phyloP scores from a whole-genome alignment of 2,329 filamentous ascomycete genomes.

The Hysterium pulicare region DNA sequence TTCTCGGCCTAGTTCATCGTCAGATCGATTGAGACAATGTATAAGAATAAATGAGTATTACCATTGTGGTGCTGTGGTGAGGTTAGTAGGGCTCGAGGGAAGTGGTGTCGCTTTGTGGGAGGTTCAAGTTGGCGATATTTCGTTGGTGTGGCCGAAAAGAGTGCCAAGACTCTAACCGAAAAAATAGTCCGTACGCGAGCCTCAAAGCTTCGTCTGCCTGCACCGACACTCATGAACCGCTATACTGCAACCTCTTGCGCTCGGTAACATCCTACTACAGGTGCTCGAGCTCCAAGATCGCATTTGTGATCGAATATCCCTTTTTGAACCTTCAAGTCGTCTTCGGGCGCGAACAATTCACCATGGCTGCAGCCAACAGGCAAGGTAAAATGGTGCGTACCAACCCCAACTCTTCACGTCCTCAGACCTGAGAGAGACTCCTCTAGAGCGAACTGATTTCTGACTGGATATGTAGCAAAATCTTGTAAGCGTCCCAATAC shows the following conservation, averaged over 20 bases:
- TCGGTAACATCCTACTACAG: no score
- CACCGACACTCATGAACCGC: constrained; percentile 10
- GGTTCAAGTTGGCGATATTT: constrained; percentile 18
- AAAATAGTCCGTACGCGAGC: neutral
- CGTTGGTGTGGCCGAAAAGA: constrained; percentile 16
- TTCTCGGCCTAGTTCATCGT: constrained; percentile 60
- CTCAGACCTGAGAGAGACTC: constrained; percentile 38
- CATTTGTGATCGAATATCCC: neutral
- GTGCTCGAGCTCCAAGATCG: neutral
- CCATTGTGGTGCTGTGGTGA: constrained; percentile 39
- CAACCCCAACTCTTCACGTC: constrained; percentile 35
- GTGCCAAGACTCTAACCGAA: constrained; percentile 1
- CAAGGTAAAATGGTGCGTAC: constrained; percentile 97
- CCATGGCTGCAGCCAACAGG: constrained; percentile 64
- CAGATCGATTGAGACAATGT: no score
- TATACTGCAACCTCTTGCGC: no score
- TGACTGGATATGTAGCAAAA: constrained; percentile 57
- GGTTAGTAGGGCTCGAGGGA: constrained; percentile 27
- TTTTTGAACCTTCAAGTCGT: constrained; percentile 30
- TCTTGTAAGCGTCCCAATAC: constrained; percentile 51
- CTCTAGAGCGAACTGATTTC: constrained; percentile 45
- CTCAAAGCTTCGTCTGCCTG: constrained; percentile 14
- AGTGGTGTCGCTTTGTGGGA: constrained; percentile 27
- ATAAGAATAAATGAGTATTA: no score
- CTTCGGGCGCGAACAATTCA: constrained; percentile 39